Conservation (phyloP, 2,329 filamentous ascomycete species). For the Pseudogymnoascus sp. region DNA sequence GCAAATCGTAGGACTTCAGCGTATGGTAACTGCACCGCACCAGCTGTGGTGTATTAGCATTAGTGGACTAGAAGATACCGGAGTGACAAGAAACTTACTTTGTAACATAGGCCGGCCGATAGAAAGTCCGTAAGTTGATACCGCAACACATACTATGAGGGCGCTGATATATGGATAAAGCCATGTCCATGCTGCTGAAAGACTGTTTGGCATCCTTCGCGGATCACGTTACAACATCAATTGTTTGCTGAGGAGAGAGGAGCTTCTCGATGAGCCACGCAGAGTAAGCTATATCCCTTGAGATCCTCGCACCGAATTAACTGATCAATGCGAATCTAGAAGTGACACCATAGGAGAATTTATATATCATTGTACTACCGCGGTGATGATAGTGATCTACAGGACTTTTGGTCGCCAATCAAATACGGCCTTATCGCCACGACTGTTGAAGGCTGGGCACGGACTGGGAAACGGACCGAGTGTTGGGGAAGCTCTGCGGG, state of each 20-base stretch:
- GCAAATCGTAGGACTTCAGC: constrained; percentile 3
- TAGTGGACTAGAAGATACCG: neutral
- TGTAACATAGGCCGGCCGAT: constrained; percentile 1
- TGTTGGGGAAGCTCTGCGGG: no score
- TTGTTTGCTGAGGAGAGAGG: neutral
- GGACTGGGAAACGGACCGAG: no score
- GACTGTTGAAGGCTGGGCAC: neutral
- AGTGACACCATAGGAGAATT: neutral
- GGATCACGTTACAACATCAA: neutral
- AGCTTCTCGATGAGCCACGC: neutral
- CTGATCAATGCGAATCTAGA: neutral
- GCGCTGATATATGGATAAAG: neutral
- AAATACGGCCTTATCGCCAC: neutral
- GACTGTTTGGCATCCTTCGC: neutral
- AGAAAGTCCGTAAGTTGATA: neutral
- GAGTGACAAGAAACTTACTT: neutral
- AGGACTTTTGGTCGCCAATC: neutral
- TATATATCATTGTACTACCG: neutral
- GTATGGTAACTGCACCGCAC: neutral
- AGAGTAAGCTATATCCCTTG: neutral
- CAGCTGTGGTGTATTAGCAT: neutral
- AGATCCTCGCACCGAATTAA: neutral
- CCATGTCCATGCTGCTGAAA: neutral
- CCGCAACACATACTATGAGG: neutral
- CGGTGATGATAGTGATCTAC: neutral